Evolutionary conservation across 139 green algal species (phyloP).

Genomic region (Chlorella sp.): DNA sequence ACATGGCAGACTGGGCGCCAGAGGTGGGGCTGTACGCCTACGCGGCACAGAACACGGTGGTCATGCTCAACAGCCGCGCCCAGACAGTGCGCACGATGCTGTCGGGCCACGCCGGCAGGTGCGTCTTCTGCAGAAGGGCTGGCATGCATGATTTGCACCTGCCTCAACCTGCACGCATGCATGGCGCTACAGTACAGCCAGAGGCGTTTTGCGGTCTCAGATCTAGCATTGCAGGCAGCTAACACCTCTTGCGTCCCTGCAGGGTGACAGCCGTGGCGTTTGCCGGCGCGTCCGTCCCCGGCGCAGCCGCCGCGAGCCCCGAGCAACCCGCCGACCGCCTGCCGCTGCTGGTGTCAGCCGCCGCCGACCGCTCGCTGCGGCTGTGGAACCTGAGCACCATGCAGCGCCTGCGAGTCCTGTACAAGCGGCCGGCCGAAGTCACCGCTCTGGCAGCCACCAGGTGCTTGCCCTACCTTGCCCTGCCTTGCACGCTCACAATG

Average conservation of each 20-base stretch:
- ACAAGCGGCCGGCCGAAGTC: slow-evolving; percentile 44
- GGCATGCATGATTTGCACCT: too few relatives aligned
- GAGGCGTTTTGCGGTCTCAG: too few relatives aligned
- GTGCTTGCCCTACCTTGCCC: not conserved
- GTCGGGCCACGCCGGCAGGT: slow-evolving; percentile 36
- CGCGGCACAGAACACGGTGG: slow-evolving; percentile 35
- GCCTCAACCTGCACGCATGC: too few relatives aligned
- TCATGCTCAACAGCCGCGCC: slow-evolving; percentile 17
- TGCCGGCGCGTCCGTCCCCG: not conserved
- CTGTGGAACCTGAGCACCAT: slow-evolving; percentile 25
- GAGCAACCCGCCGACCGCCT: not conserved
- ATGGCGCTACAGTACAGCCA: too few relatives aligned
- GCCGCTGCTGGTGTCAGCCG: slow-evolving; percentile 2
- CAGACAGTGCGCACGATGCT: slow-evolving; percentile 27
- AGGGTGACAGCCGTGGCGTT: slow-evolving; percentile 39
- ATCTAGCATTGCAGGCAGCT: not conserved
- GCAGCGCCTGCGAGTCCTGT: slow-evolving; percentile 13
- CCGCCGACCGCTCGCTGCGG: slow-evolving; percentile 15
- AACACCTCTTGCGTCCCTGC: not conserved
- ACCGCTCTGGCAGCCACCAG: slow-evolving; percentile 10
- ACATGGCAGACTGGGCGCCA: slow-evolving; percentile 21
- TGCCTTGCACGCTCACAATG: not conserved
- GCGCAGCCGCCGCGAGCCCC: not conserved
- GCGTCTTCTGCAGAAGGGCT: not conserved
- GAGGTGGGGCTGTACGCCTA: slow-evolving; percentile 24